Percentiles rank a stretch among this genome's conserved stretches.
Evolutionary conservation across 2,329 filamentous ascomycete species (phyloP).

Genomic region (Exophiala dermatitidis): DNA sequence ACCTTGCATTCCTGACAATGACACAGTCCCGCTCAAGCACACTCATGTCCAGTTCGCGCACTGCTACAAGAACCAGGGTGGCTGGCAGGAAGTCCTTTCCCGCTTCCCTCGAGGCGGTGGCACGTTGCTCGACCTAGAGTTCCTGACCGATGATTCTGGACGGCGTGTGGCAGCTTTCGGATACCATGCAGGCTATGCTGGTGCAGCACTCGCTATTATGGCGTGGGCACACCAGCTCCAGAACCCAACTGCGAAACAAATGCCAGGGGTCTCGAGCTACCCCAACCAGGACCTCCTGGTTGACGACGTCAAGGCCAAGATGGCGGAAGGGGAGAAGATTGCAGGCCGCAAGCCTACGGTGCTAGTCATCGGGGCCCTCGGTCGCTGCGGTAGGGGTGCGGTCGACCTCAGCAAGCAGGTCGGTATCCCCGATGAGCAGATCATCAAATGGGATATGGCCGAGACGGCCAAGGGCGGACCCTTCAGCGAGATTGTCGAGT

Average conservation of each 20-base stretch:
- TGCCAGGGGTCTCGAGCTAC: constrained; percentile 58
- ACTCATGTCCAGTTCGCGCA: constrained; percentile 66
- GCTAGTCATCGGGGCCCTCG: constrained; percentile 71
- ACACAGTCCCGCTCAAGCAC: constrained; percentile 58
- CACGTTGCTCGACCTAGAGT: constrained; percentile 78
- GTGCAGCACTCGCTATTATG: constrained; percentile 64
- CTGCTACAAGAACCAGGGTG: constrained; percentile 68
- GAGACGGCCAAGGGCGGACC: constrained; percentile 64
- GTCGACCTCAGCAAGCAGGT: constrained; percentile 70
- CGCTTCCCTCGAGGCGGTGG: constrained; percentile 71
- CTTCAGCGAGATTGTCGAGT: constrained; percentile 67
- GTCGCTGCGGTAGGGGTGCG: constrained; percentile 75
- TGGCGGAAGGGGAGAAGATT: constrained; percentile 60
- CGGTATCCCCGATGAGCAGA: constrained; percentile 62
- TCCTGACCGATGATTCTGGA: constrained; percentile 66
- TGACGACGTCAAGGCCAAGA: constrained; percentile 62
- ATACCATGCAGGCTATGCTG: constrained; percentile 68
- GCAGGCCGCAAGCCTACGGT: constrained; percentile 62
- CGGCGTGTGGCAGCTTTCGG: constrained; percentile 47
- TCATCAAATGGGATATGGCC: constrained; percentile 68
- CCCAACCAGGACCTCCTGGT: constrained; percentile 69
- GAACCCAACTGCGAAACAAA: constrained; percentile 57
- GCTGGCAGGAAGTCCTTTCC: constrained; percentile 72
- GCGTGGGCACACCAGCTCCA: constrained; percentile 62
- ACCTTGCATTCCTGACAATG: constrained; percentile 14